A percentile compares a stretch with the other conserved stretches of the same genome.
Evolutionary conservation across 352 stramenopile species (phyloP).

Genomic region (Pythium rishiriense): DNA sequence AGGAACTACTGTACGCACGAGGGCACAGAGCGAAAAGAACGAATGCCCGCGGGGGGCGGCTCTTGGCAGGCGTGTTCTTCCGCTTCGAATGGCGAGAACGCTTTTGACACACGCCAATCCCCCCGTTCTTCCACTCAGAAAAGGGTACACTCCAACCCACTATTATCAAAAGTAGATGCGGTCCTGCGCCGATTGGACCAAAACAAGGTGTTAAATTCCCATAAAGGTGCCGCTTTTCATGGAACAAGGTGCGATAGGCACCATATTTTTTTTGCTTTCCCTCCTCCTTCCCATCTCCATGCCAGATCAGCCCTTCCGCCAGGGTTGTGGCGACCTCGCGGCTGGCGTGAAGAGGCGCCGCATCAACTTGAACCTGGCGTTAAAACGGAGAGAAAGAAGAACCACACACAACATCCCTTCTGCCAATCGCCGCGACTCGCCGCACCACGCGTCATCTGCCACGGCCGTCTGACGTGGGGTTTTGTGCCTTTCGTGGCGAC

Average conservation of each 20-base stretch:
- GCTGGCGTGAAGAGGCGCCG: slow-evolving; percentile 24
- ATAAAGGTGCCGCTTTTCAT: slow-evolving; percentile 2
- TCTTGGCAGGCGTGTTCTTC: slow-evolving; percentile 23
- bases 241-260: slow-evolving; percentile 18
- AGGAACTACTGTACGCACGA: background rate
- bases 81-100: slow-evolving; percentile 26
- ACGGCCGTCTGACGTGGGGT: background rate
- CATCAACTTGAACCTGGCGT: slow-evolving; percentile 26
- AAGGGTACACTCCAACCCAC: background rate
- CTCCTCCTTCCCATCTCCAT: background rate
- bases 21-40: background rate
- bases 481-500: background rate
- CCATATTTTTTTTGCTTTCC: too few relatives aligned
- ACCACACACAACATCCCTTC: background rate
- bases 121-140: slow-evolving; percentile 13
- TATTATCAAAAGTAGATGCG: background rate
- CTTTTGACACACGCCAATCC: slow-evolving; percentile 22
- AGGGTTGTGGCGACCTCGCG: slow-evolving; percentile 9
- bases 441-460: slow-evolving; percentile 14
- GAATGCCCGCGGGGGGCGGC: background rate
- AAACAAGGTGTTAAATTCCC: slow-evolving; percentile 13
- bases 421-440: slow-evolving; percentile 12
- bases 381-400: slow-evolving; percentile 12
- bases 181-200: background rate
- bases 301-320: background rate